Evolutionary conservation across 2,329 filamentous ascomycete genomes (phyloP), one percentile per base, ranked within the genome.

Genomic region (Chaetothyriales sp.): DNA sequence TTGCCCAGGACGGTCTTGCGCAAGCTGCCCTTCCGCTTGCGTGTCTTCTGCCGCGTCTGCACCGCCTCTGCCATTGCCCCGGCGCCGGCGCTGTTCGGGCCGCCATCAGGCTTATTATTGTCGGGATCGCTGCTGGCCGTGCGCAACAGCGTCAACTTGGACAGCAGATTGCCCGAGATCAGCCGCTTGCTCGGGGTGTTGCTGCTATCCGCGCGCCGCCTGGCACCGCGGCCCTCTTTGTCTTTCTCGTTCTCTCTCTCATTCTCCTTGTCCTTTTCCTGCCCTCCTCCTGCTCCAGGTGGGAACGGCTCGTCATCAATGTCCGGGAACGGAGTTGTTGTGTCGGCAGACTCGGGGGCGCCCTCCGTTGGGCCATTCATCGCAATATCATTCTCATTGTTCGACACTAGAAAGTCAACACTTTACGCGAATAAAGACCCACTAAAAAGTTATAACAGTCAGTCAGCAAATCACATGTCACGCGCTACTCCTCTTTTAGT

Each of bases 1-100:
- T 84, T 83, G 15, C 86, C 86, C 18, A 95, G 73, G 47, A 95
- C 72, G 9, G 86, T 86, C 67, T 95, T 95, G 53, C 89, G 78
- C 64, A 95, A 72, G 9, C 89, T 95, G 3, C 87, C 88, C 63
- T 84, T 85, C 53, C 89, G 79, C 60, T 81, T 81, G 50, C 87
- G 74, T 46, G 79, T 79, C 64, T 73, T 72, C 50, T 57, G 68
- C 64, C 55, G 71, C 5, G 50, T 63, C 54, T 71, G 74, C 48
- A 74, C 63, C 22, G 70, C 71, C 39, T 65, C 68, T 25, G 67
- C 67, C 67, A 76, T 66, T 59, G 74, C 70, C 66, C 74, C 64
- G 52, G 56, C 59, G 46, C 62, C 61, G 52, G 22, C 60, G 55
- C 26, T 60, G 60, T 50, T 57, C 53, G n/a, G 52, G 42, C 39